Evolutionary conservation across 169 alveolate genomes (phyloP), one percentile per base, ranked within the genome.

Genomic region (Plasmodium knowlesi): DNA sequence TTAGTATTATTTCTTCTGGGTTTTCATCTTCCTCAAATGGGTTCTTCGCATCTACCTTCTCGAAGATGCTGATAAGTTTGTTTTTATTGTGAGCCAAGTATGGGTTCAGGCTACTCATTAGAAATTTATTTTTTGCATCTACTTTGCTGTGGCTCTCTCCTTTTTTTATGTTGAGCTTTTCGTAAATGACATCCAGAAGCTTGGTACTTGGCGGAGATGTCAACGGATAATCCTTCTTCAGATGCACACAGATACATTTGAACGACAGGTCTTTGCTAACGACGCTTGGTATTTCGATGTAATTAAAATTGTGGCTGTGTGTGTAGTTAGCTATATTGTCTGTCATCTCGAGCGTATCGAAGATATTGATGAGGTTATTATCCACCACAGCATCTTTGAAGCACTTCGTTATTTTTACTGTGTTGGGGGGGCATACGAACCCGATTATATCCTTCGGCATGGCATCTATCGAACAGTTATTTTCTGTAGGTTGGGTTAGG

Each of bases 351-450:
- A 89, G 67, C 2, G 39, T 12, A 2, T 10, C 39, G 14, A 22
- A 3, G 1, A 89, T 28, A 34, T 89, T 81, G 12, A 37, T 25
- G 14, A 89, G 71, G 14, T n/a, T 57, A 30, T 79, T 8, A 67
- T 80, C 43, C 1, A 89, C 83, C 5, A 89, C 53, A 0, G 91
- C 94, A 28, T 89, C 82, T 61, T 30, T 54, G 72, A 89, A 89
- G 71, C 94, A 89, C 25, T 41, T 89, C 9, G 94, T 89, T 61
- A 89, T 19, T 73, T 89, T 89, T 3, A 89, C 25, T 1, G 91
- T 80, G 2, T 53, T 79, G 0, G 82, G 54, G n/a, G 94, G 94
- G n/a, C 94, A 89, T 0, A 28, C 76, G 73, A 89, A 89, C 70
- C 85, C 94, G 12, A 89, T 61, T 19, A 89, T 22, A 80, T 89